A percentile compares a stretch with the other conserved stretches of the same genome.
Conservation (phyloP, 306 rosid species). For the Cicer judaicum region DNA sequence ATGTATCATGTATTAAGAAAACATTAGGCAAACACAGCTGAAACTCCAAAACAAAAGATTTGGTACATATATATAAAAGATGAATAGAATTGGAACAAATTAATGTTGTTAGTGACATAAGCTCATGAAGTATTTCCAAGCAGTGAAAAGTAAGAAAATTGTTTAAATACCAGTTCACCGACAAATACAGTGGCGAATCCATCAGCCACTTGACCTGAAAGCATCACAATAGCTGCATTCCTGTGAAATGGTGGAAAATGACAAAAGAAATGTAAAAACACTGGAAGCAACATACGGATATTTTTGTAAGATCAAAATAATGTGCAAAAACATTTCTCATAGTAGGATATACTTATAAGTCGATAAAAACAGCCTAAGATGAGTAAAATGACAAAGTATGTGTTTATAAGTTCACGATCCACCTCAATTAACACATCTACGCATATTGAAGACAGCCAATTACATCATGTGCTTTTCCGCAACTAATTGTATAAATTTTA, state of each 20-base stretch:
- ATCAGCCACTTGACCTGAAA: slow-evolving; percentile 98
- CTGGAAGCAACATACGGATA: slow-evolving; percentile 11
- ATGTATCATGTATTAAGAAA: slow-evolving; percentile 24
- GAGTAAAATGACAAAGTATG: slow-evolving; percentile 25
- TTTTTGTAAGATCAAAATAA: neutral
- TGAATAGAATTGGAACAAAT: neutral
- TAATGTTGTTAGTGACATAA: slow-evolving; percentile 16
- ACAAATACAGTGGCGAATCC: slow-evolving; percentile 79
- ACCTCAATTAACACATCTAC: slow-evolving; percentile 18
- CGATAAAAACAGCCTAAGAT: neutral
- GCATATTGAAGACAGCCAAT: slow-evolving; percentile 8
- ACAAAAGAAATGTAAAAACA: neutral
- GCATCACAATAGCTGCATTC: slow-evolving; percentile 90
- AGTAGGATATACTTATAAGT: neutral
- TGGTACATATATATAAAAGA: neutral
- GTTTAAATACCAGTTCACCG: slow-evolving; percentile 86
- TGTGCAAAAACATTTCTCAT: too few relatives aligned
- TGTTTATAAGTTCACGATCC: slow-evolving; percentile 6
- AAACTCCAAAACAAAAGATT: neutral
- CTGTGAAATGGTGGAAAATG: slow-evolving; percentile 44
- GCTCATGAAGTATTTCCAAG: slow-evolving; percentile 10
- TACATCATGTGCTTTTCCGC: neutral
- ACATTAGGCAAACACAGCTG: neutral
- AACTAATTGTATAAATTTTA: neutral
- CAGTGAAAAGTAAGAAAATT: neutral